Evolutionary conservation across 2,329 filamentous ascomycete genomes (phyloP), one percentile per base, ranked within the genome.

Genomic region (Neopestalotiopsis rosae): DNA sequence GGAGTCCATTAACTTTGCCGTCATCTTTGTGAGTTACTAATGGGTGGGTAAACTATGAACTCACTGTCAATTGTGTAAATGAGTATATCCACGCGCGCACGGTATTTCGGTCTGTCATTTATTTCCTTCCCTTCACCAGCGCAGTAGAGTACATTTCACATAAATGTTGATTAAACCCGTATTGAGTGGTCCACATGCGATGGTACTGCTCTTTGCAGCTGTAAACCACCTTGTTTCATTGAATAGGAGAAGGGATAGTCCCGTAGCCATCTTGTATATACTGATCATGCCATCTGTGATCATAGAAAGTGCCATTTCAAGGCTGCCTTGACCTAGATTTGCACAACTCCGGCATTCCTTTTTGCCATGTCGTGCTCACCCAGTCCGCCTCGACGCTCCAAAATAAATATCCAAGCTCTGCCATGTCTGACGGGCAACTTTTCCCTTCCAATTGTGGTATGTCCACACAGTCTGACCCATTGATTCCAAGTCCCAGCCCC

Each of bases 401-500:
- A 30, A 30, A 24, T 24, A 28, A 30, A 20, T 59, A 24, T 10
- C n/a, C 24, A 14, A 24, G 24, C 32, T 40, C 5, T 62, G 17
- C 32, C 59, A 9, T 20, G 10, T 62, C 10, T 32, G n/a, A 62
- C 28, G 5, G 59, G 12, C 57, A 30, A 30, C 17, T 34, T 62
- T 30, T 38, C n/a, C 28, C 4, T 61, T 64, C 63, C 61, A 34
- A 45, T 52, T 20, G 17, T 9, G 45, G 1, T 20, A 10, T 9
- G 9, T 17, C 17, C 45, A 24, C 45, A 7, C 45, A 24, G n/a
- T n/a, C 45, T 20, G 5, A 10, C 20, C n/a, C 14, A 65, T 63
- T 61, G 42, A 61, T 67, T 68, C 70, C 74, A 72, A 71, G 70
- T 72, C 66, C 72, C 69, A 65, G 69, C 66, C 67, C 24, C 64